Evolutionary conservation across 768 basidiomycete genomes (phyloP), one percentile per base, ranked within the genome.

Genomic region (Russula griseocarnosa): DNA sequence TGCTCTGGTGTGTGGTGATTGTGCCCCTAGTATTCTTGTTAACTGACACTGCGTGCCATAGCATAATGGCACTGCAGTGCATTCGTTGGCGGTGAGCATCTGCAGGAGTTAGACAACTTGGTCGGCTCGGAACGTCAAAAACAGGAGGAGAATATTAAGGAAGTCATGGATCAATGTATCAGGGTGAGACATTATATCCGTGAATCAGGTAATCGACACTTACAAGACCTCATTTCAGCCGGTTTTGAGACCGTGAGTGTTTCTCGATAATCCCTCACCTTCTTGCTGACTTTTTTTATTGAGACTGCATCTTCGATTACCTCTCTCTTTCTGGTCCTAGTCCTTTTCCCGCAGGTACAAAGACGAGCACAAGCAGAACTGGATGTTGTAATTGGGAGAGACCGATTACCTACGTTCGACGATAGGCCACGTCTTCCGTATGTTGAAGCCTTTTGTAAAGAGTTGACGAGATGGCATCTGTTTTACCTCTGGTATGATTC

Each of bases 401-500:
- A 66, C 22, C 56, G 69, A 13, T 51, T 74, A 2, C 74, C 74
- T 5, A 66, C 61, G 30, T 74, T 70, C 24, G 62, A 63, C 1
- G 73, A 74, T 51, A 63, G 61, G 24, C 36, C 63, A 4, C 63
- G 61, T 16, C 66, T 74, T 34, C 71, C 74, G 14, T 74, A 72
- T 55, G 40, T 73, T 3, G 65, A 72, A 3, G 69, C 70, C 0
- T 32, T 73, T 24, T 53, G 70, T 30, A 70, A 69, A 22, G 74
- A 74, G 55, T 30, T 70, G 6, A 32, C 69, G 42, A 69, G 73
- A 52, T 74, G 69, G 73, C 55, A 61, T 20, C 34, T 61, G 55
- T 65, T 3, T 18, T 46, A 1, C 64, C 64, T 8, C 11, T 65
- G 11, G 64, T 61, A 26, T 11, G 58, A 34, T 13, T n/a, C 26